These are phyloP conservation scores for Aspergillus heteromorphus DNA, from an alignment of 495 filamentous ascomycete species.

Conservation along the genomic window DNA sequence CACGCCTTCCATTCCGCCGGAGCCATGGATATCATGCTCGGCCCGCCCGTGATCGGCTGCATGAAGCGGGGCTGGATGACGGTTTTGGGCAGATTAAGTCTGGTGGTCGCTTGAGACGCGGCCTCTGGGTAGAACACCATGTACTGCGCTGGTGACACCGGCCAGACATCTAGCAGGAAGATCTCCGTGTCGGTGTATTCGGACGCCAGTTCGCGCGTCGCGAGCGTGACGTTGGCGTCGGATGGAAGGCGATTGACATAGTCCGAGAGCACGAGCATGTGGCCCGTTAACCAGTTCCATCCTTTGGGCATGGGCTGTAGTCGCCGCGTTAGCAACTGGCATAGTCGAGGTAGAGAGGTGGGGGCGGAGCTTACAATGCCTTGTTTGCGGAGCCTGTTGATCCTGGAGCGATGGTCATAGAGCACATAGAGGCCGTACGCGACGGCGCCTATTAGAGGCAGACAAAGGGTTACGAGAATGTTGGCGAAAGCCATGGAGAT, in stretches of 20 bases:
- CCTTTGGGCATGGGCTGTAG: not conserved
- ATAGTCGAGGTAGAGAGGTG: not conserved
- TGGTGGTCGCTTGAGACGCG: not conserved
- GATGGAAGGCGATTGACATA: not conserved
- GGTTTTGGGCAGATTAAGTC: not conserved
- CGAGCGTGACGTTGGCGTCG: not conserved
- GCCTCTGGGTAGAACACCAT: not conserved
- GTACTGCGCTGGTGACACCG: not conserved
- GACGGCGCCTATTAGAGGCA: not conserved
- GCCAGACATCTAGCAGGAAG: not conserved
- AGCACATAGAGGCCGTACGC: not conserved
- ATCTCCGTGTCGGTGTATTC: not conserved
- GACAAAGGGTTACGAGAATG: not conserved
- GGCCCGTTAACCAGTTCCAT: slow-evolving; percentile 1
- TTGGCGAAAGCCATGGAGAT: not conserved
- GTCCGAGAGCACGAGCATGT: not conserved
- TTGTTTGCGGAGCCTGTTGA: not conserved
- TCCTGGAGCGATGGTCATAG: not conserved
- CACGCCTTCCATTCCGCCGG: not conserved
- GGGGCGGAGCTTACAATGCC: not conserved
- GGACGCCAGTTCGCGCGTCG: not conserved
- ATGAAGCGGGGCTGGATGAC: not conserved
- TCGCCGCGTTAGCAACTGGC: no score
- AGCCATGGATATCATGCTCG: slow-evolving; percentile 1
- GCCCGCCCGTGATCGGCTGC: slow-evolving; percentile 3